These are phyloP conservation scores for Plenodomus biglobosus DNA, from an alignment of 2,329 filamentous ascomycete genomes.

Conservation along the genomic window DNA sequence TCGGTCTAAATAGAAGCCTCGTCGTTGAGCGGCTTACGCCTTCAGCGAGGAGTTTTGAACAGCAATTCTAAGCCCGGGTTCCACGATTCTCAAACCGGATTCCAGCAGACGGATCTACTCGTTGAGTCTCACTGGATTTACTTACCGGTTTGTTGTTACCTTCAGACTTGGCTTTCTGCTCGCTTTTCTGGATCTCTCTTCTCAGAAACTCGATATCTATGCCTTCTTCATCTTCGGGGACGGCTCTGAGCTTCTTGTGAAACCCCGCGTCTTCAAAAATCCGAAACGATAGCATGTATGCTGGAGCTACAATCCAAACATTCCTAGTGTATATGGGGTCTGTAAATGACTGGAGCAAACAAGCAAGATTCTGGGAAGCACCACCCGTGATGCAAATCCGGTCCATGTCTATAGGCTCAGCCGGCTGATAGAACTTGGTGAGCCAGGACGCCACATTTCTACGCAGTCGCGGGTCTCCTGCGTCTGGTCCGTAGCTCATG, in stretches of 20 bases:
- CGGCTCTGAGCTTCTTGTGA: conserved; percentile 62
- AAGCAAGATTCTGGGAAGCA: conserved; percentile 79
- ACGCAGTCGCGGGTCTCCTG: conserved; percentile 60
- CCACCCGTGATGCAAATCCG: conserved; percentile 82
- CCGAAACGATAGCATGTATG: conserved; percentile 81
- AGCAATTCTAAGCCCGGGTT: neutral
- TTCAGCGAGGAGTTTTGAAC: neutral
- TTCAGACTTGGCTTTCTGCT: conserved; percentile 45
- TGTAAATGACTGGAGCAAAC: conserved; percentile 75
- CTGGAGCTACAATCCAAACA: conserved; percentile 80
- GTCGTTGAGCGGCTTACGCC: neutral
- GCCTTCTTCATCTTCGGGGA: conserved; percentile 77
- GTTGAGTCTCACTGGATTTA: neutral
- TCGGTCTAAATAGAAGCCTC: neutral
- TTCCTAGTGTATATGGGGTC: conserved; percentile 74
- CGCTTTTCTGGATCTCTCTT: conserved; percentile 53
- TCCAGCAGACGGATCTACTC: no score
- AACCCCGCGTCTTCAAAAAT: conserved; percentile 83
- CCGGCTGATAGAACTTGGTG: conserved; percentile 59
- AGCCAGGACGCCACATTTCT: conserved; percentile 72
- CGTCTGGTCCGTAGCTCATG: conserved; percentile 79
- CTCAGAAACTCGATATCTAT: conserved; percentile 67
- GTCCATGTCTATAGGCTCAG: conserved; percentile 50
- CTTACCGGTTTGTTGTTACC: conserved; percentile 50
- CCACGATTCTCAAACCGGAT: neutral